Evolutionary conservation across 345 rosid species (phyloP).

Genomic region (Dovyalis caffra): DNA sequence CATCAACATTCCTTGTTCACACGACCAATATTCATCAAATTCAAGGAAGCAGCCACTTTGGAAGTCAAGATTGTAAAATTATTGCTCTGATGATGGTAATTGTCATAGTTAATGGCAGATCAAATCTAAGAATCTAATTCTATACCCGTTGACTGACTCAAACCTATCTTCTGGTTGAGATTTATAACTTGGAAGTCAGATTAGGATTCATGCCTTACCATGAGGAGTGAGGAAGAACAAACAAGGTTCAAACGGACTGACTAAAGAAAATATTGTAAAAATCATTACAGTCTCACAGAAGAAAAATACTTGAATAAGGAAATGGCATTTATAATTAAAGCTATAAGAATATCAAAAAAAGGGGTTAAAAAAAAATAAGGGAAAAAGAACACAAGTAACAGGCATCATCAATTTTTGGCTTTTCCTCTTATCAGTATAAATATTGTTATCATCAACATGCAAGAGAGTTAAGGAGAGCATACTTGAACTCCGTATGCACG

Average conservation of each 20-base stretch:
- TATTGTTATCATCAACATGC: background rate
- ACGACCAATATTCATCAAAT: background rate
- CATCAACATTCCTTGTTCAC: background rate
- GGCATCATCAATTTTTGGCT: background rate
- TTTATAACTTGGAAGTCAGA: background rate
- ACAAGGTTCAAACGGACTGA: background rate
- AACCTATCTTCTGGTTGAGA: background rate
- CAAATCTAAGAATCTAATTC: background rate
- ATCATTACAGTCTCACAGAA: background rate
- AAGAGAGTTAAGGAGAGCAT: conserved; percentile 10
- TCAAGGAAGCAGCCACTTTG: background rate
- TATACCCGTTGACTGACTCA: background rate
- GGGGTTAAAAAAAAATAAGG: background rate
- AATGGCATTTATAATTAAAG: background rate
- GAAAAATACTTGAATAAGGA: background rate
- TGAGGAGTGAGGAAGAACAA: background rate
- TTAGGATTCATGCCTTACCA: background rate
- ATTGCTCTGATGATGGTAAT: background rate
- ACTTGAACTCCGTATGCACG: conserved; percentile 79
- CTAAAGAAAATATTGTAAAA: background rate
- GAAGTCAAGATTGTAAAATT: background rate
- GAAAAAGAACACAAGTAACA: background rate
- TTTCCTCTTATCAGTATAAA: background rate
- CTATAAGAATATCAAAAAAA: background rate
- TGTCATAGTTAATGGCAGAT: background rate